phyloP scores from a whole-genome alignment of 208 protist genomes.

The Wallacemonas sp. region DNA sequence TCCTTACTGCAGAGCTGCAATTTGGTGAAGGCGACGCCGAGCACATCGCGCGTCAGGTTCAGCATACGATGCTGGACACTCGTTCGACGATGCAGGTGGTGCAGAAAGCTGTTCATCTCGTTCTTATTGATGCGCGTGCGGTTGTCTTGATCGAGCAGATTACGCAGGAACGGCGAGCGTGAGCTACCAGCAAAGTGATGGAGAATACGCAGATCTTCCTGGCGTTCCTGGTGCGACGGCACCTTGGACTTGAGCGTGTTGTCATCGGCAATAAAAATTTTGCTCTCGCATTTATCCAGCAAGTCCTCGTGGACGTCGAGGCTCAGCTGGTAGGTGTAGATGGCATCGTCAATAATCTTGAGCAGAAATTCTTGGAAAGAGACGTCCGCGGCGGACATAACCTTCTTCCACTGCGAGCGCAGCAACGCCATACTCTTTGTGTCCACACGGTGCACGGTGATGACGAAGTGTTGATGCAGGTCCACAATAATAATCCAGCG shows the following conservation, averaged over 20 bases:
- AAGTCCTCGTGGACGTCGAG: slow-evolving; percentile 75
- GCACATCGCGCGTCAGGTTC: slow-evolving; percentile 58
- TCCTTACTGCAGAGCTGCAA: slow-evolving; percentile 69
- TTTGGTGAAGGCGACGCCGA: slow-evolving; percentile 75
- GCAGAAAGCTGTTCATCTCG: slow-evolving; percentile 84
- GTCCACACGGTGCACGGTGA: slow-evolving; percentile 83
- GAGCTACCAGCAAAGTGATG: slow-evolving; percentile 75
- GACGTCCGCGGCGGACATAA: slow-evolving; percentile 63
- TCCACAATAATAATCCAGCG: slow-evolving; percentile 86
- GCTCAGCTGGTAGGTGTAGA: slow-evolving; percentile 72
- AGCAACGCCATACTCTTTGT: slow-evolving; percentile 66
- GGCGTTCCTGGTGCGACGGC: slow-evolving; percentile 1
- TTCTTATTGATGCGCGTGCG: slow-evolving; percentile 55
- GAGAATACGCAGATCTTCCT: slow-evolving; percentile 60
- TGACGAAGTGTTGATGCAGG: slow-evolving; percentile 67
- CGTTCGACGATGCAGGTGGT: slow-evolving; percentile 84
- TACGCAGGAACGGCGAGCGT: slow-evolving; percentile 63
- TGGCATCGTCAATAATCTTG: slow-evolving; percentile 78
- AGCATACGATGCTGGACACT: slow-evolving; percentile 84
- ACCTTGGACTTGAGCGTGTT: neutral
- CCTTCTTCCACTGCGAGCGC: slow-evolving; percentile 55
- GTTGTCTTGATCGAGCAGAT: slow-evolving; percentile 60
- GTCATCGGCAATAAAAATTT: slow-evolving; percentile 47
- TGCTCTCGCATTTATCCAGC: slow-evolving; percentile 77
- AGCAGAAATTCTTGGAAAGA: slow-evolving; percentile 86